Percentiles rank a stretch among this genome's conserved stretches.
Evolutionary conservation across 2,329 filamentous ascomycete genomes (phyloP).

Genomic region (Coniella lustricola): DNA sequence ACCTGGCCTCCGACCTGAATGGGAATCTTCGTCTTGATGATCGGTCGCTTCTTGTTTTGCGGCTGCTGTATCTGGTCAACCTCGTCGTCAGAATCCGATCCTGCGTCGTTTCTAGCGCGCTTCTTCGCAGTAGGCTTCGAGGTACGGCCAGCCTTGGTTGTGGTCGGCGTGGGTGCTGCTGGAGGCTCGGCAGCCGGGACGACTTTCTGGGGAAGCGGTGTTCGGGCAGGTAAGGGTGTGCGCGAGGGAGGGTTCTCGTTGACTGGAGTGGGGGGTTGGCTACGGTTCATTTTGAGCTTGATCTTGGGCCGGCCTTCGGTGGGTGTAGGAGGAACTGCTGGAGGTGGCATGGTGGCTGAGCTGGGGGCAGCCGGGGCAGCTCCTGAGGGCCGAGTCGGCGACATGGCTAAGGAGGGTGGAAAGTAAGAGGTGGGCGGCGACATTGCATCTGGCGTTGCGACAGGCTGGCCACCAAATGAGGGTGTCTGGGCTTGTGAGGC

Average conservation of each 20-base stretch:
- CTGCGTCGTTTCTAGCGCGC: constrained; percentile 48
- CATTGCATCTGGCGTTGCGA: constrained; percentile 12
- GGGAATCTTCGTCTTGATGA: constrained; percentile 28
- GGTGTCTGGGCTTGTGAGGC: not conserved
- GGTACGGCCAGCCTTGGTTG: constrained; percentile 54
- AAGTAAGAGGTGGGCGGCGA: constrained; percentile 5
- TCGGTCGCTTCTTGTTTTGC: constrained; percentile 23
- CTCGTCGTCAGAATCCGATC: constrained; percentile 37
- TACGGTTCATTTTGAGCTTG: constrained; percentile 19
- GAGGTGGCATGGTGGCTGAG: constrained; percentile 13
- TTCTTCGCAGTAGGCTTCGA: constrained; percentile 58
- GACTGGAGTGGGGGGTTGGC: constrained; percentile 24
- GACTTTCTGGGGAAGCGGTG: constrained; percentile 26
- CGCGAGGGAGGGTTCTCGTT: constrained; percentile 11
- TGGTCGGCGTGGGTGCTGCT: constrained; percentile 23
- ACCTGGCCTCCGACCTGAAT: constrained; percentile 23
- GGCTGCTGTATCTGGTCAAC: not conserved
- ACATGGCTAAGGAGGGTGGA: not conserved
- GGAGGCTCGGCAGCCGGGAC: constrained; percentile 20
- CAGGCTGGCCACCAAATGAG: constrained; percentile 1
- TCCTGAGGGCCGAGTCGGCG: not conserved
- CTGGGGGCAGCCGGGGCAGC: not conserved
- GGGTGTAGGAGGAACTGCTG: constrained; percentile 14
- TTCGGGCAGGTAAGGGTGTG: constrained; percentile 17
- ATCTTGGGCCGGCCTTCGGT: constrained; percentile 20